A percentile compares a stretch with the other conserved stretches of the same genome.
Conservation (phyloP, 2,329 filamentous ascomycete species). For the Zymoseptoria pseudotritici region DNA sequence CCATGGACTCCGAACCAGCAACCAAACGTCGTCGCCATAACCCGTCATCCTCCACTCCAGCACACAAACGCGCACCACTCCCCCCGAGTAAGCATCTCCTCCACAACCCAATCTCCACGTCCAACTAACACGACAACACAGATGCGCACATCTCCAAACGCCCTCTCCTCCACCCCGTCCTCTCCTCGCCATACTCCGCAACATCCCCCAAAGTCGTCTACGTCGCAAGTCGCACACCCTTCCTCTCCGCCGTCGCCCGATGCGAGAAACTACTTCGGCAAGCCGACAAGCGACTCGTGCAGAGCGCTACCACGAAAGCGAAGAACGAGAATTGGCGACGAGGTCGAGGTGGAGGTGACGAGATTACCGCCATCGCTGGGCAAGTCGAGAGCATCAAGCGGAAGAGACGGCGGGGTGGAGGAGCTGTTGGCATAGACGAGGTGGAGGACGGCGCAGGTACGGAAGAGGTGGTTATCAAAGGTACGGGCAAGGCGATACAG, state of each 20-base stretch:
- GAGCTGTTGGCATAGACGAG: conserved; percentile 17
- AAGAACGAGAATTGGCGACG: conserved; percentile 16
- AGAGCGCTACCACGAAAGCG: conserved; percentile 31
- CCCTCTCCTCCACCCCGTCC: conserved; percentile 50
- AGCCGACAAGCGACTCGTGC: conserved; percentile 45
- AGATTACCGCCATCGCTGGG: conserved; percentile 32
- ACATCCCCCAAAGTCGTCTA: conserved; percentile 54
- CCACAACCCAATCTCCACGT: not conserved
- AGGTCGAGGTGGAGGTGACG: conserved; percentile 14
- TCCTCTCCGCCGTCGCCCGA: conserved; percentile 60
- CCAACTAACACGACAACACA: conserved; percentile 13
- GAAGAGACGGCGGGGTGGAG: conserved; percentile 9
- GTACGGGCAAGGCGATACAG: conserved; percentile 59
- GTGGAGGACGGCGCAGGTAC: conserved; percentile 28
- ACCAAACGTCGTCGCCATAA: not conserved
- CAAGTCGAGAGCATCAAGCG: conserved; percentile 24
- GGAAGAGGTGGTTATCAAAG: conserved; percentile 55
- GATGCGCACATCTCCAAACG: conserved; percentile 47
- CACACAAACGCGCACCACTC: not conserved
- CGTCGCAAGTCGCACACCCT: conserved; percentile 57
- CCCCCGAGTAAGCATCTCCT: not conserved
- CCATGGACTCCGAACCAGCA: not conserved
- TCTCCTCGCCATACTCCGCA: conserved; percentile 48
- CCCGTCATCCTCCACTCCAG: not conserved
- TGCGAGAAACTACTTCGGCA: conserved; percentile 56